phyloP scores from a whole-genome alignment of 225 moss, liverwort and hornwort species.

The Asterella californica region DNA sequence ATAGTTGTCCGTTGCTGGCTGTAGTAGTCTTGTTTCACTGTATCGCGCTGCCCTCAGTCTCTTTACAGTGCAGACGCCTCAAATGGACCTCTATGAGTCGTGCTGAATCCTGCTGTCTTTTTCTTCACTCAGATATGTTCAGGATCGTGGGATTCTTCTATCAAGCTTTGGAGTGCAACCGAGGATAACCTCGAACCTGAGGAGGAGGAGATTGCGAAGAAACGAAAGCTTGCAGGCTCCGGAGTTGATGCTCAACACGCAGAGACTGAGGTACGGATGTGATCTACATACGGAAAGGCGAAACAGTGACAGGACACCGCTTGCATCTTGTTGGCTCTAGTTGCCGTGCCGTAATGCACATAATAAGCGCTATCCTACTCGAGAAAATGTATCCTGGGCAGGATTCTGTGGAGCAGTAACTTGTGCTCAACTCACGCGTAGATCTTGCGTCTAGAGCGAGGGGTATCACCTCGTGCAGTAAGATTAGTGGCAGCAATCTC shows the following conservation, averaged over 20 bases:
- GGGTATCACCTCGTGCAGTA: background rate
- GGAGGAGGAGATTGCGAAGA: constrained; percentile 62
- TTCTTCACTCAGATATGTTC: constrained; percentile 58
- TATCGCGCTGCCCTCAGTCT: background rate
- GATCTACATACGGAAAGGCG: background rate
- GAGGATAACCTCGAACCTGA: constrained; percentile 34
- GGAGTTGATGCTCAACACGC: constrained; percentile 40
- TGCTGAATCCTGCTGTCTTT: background rate
- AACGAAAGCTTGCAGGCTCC: constrained; percentile 46
- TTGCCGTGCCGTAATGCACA: background rate
- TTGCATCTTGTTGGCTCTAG: background rate
- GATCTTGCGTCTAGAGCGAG: background rate
- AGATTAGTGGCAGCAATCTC: background rate
- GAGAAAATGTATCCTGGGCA: background rate
- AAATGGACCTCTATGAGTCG: background rate
- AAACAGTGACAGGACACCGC: background rate
- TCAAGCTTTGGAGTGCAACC: constrained; percentile 70
- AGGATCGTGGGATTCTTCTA: constrained; percentile 88
- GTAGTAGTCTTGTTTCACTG: background rate
- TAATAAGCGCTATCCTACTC: background rate
- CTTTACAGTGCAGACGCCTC: background rate
- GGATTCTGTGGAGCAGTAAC: background rate
- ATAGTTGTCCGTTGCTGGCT: background rate
- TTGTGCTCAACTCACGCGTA: background rate
- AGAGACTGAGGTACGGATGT: constrained; percentile 29